These are phyloP conservation scores for Carallia pectinifolia DNA, from an alignment of 345 rosid genomes.

Conservation along the genomic window DNA sequence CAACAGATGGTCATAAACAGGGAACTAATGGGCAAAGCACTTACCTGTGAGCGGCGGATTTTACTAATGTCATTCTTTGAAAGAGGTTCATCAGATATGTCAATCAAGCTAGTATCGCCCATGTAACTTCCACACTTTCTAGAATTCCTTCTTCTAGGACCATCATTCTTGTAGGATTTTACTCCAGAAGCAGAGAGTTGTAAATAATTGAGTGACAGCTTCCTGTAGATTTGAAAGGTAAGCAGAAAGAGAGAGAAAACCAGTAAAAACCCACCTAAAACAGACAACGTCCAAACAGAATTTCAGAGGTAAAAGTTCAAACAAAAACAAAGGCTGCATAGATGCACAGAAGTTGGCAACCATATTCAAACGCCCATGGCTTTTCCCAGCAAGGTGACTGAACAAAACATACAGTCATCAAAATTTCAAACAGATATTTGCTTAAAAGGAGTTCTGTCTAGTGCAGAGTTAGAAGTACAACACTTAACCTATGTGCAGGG, in stretches of 20 bases:
- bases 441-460: not conserved
- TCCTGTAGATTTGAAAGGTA: conserved; percentile 50
- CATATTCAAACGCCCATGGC: not conserved
- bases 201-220: conserved; percentile 72
- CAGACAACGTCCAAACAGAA: not conserved
- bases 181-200: conserved; percentile 61
- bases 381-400: not conserved
- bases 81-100: conserved; percentile 53
- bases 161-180: conserved; percentile 51
- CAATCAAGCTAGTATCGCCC: conserved; percentile 28
- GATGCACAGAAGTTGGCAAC: not conserved
- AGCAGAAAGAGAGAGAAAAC: conserved; percentile 7
- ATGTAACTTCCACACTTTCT: conserved; percentile 48
- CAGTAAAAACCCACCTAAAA: not conserved
- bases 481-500: not conserved
- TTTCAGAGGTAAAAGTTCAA: not conserved
- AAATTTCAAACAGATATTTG: not conserved
- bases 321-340: not conserved
- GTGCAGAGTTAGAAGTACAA: not conserved
- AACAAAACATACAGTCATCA: not conserved
- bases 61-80: conserved; percentile 76
- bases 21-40: conserved; percentile 11
- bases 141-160: conserved; percentile 64
- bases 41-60: conserved; percentile 81
- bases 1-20: conserved; percentile 7